phyloP scores from a whole-genome alignment of 305 asterid species.

The Fraxinus sp. region DNA sequence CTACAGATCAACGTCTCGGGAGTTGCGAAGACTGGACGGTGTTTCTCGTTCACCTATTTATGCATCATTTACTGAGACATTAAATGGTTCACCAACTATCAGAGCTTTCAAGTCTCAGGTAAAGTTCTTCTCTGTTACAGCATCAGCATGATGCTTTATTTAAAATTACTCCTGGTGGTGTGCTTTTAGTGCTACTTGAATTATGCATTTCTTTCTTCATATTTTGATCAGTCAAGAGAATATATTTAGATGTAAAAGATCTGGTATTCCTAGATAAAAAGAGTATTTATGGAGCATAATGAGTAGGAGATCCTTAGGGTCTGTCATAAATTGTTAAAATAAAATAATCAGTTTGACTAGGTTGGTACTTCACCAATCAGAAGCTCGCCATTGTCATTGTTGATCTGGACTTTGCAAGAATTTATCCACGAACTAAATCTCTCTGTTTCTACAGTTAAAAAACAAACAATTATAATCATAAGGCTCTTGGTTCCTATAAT shows the following conservation, averaged over 20 bases:
- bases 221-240: neutral
- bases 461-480: neutral
- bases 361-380: neutral
- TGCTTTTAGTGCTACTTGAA: neutral
- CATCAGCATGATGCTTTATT: neutral
- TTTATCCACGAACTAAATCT: neutral
- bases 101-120: conserved; percentile 84
- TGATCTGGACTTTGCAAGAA: neutral
- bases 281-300: neutral
- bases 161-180: neutral
- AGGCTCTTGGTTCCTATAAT: neutral
- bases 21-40: conserved; percentile 92
- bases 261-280: neutral
- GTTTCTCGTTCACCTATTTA: conserved; percentile 96
- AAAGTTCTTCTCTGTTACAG: conserved; percentile 19
- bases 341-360: neutral
- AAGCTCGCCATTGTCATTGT: neutral
- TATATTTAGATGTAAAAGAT: neutral
- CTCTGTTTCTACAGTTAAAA: neutral
- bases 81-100: conserved; percentile 91
- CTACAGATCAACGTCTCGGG: conserved; percentile 96
- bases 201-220: neutral
- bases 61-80: conserved; percentile 90
- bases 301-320: neutral
- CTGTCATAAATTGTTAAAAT: neutral